Percentiles rank a stretch among this genome's conserved stretches.
These are phyloP conservation scores for Tillandsia fasciculata DNA, from an alignment of 176 grass and related monocot genomes.

Conservation along the genomic window DNA sequence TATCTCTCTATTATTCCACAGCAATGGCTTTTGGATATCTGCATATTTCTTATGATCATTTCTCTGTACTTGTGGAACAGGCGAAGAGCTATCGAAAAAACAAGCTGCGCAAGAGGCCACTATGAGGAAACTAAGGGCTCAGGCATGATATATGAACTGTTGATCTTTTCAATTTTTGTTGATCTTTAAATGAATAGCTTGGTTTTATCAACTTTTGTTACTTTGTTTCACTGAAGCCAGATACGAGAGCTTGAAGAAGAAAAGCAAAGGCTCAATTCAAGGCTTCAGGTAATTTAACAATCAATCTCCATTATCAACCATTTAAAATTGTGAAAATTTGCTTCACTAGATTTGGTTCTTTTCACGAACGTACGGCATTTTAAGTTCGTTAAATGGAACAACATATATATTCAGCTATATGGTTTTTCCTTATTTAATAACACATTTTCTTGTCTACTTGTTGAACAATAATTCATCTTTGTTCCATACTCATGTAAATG, in stretches of 20 bases:
- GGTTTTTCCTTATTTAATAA: too few species aligned
- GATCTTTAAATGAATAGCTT: slow-evolving; percentile 11
- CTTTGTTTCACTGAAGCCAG: slow-evolving; percentile 50
- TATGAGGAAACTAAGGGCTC: slow-evolving; percentile 91
- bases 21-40: neutral
- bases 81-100: slow-evolving; percentile 96
- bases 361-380: neutral
- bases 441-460: too few species aligned
- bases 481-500: too few species aligned
- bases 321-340: neutral
- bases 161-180: slow-evolving; percentile 3
- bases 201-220: slow-evolving; percentile 6
- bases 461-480: too few species aligned
- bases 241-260: slow-evolving; percentile 97
- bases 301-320: neutral
- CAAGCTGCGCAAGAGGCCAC: slow-evolving; percentile 99
- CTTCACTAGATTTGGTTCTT: neutral
- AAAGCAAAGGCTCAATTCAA: slow-evolving; percentile 91
- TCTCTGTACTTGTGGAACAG: slow-evolving; percentile 42
- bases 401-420: too few species aligned
- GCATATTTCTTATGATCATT: neutral
- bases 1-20: neutral
- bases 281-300: slow-evolving; percentile 69
- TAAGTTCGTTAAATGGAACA: neutral
- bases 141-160: slow-evolving; percentile 43